Conservation (phyloP, 257 asterid species). For the Handroanthus guayacan region DNA sequence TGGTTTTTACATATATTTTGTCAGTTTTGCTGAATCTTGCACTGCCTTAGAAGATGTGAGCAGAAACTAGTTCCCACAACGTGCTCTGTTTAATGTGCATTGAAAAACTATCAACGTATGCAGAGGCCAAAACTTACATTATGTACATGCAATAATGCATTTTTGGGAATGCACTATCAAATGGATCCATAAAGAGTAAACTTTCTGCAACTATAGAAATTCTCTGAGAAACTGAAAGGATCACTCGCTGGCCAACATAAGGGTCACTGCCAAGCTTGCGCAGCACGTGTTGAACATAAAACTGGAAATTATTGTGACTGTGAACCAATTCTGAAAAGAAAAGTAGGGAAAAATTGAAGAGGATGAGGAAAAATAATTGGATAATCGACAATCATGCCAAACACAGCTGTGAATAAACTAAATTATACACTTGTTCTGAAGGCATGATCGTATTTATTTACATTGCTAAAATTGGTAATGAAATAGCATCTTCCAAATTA, state of each 20-base stretch:
- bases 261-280: slow-evolving; percentile 88
- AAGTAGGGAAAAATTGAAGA: slow-evolving; percentile 14
- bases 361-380: slow-evolving; percentile 27
- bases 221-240: slow-evolving; percentile 83
- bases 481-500: slow-evolving; percentile 10
- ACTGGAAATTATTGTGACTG: slow-evolving; percentile 45
- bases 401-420: neutral
- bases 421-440: slow-evolving; percentile 21
- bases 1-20: neutral
- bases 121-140: slow-evolving; percentile 68
- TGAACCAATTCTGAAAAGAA: slow-evolving; percentile 54
- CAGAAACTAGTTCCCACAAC: neutral
- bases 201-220: slow-evolving; percentile 83
- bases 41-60: slow-evolving; percentile 13
- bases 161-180: slow-evolving; percentile 72
- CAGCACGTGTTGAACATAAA: slow-evolving; percentile 78
- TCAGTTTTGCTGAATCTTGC: neutral
- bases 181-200: slow-evolving; percentile 89
- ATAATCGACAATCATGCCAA: slow-evolving; percentile 11
- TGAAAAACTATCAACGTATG: neutral
- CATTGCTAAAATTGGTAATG: neutral
- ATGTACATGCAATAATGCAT: slow-evolving; percentile 71
- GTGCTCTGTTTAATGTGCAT: neutral
- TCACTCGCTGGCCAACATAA: slow-evolving; percentile 78
- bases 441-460: slow-evolving; percentile 8